These are phyloP conservation scores for Hibiscus tridactylites DNA, from an alignment of 345 rosid genomes.

Conservation along the genomic window DNA sequence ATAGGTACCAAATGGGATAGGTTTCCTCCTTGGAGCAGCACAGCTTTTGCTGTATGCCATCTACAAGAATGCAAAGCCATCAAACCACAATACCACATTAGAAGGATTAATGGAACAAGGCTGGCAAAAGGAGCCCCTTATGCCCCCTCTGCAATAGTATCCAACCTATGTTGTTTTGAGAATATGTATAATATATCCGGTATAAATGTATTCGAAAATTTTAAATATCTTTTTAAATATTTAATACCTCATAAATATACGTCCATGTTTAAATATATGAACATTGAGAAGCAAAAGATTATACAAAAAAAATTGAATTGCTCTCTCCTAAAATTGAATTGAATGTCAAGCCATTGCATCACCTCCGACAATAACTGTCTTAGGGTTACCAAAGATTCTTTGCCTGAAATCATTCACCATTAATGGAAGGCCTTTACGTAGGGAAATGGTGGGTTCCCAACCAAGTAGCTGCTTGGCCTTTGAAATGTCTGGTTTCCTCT, in stretches of 20 bases:
- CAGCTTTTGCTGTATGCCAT: constrained; percentile 50
- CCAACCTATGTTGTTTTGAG: neutral
- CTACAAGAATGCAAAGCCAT: constrained; percentile 37
- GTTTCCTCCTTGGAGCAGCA: constrained; percentile 44
- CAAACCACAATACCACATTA: neutral
- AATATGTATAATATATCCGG: neutral
- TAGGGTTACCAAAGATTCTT: constrained; percentile 58
- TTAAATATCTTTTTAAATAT: neutral
- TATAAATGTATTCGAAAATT: neutral
- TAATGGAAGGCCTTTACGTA: constrained; percentile 69
- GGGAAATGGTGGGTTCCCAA: constrained; percentile 72
- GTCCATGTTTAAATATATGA: neutral
- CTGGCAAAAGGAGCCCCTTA: constrained; percentile 10
- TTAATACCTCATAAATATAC: neutral
- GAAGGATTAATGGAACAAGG: constrained; percentile 27
- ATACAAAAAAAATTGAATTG: neutral
- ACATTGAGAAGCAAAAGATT: neutral
- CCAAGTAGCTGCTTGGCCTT: constrained; percentile 66
- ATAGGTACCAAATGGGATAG: constrained; percentile 63
- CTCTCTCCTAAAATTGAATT: no score
- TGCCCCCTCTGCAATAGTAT: neutral
- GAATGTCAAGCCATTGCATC: neutral
- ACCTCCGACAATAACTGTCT: constrained; percentile 7
- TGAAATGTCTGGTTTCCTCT: constrained; percentile 79
- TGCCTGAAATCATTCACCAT: constrained; percentile 75